These are phyloP conservation scores for Paramecium bursaria DNA, from an alignment of 73 alveolate genomes.

Conservation along the genomic window DNA sequence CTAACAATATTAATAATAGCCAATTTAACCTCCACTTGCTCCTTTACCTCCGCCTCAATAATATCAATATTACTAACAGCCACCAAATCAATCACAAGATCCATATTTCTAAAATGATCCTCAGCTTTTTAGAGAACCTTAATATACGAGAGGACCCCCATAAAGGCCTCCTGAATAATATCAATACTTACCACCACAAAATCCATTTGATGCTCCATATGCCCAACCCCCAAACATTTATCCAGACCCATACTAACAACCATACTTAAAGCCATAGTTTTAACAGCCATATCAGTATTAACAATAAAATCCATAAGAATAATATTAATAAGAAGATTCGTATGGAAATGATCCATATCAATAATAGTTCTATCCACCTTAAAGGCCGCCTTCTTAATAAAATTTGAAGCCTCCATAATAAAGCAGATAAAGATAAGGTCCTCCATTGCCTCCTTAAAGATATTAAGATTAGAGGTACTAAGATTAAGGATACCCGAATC, in stretches of 20 bases:
- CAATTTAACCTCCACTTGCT: not conserved
- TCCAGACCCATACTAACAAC: not conserved
- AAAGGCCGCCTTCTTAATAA: constrained; percentile 31
- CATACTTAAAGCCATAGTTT: not conserved
- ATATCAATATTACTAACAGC: not conserved
- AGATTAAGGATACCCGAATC: too few relatives aligned
- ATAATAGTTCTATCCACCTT: not conserved
- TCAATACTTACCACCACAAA: not conserved
- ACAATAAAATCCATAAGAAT: not conserved
- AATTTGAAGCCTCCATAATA: too few relatives aligned
- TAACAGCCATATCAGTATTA: not conserved
- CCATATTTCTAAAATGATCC: too few relatives aligned
- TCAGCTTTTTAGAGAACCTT: not conserved
- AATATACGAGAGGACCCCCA: not conserved
- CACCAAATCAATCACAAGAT: not conserved
- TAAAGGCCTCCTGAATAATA: too few relatives aligned
- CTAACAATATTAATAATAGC: too few relatives aligned
- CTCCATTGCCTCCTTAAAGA: too few relatives aligned
- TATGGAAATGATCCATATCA: not conserved
- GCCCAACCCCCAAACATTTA: not conserved
- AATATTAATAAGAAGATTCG: not conserved
- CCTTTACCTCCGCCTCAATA: constrained; percentile 7
- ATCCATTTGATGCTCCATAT: not conserved
- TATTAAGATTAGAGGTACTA: too few relatives aligned
- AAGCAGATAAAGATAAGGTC: too few relatives aligned